Percentiles rank a stretch among this genome's conserved stretches.
phyloP scores from a whole-genome alignment of 1,139 yeast species.

The Candida labiduridarum region DNA sequence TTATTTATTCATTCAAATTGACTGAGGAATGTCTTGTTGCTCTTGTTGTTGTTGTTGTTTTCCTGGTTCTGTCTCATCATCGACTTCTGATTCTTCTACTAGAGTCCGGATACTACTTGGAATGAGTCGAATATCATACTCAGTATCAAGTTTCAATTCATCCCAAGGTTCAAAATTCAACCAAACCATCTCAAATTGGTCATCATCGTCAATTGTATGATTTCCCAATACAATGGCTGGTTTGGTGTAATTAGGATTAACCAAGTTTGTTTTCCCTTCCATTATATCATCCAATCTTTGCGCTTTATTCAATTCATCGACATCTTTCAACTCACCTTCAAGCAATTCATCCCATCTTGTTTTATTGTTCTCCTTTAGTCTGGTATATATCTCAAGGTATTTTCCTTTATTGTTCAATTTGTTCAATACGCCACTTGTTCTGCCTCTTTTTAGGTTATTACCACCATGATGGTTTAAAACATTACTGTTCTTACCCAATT shows the following conservation, averaged over 20 bases:
- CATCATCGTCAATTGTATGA: conserved; percentile 39
- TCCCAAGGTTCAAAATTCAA: conserved; percentile 56
- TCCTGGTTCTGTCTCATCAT: conserved; percentile 1
- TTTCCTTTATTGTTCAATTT: conserved; percentile 22
- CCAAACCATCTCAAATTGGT: conserved; percentile 50
- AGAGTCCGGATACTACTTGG: conserved; percentile 24
- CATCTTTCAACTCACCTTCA: conserved; percentile 28
- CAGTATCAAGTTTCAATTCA: conserved; percentile 47
- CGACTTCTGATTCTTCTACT: background rate
- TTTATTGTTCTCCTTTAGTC: conserved; percentile 26
- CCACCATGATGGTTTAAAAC: conserved; percentile 1
- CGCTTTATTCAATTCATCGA: conserved; percentile 42
- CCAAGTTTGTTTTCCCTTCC: conserved; percentile 34
- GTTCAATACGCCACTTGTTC: conserved; percentile 6
- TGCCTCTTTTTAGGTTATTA: background rate
- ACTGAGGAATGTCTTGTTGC: background rate
- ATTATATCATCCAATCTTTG: conserved; percentile 37
- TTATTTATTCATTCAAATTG: background rate
- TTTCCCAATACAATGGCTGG: conserved; percentile 44
- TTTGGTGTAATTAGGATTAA: conserved; percentile 31
- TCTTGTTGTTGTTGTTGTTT: background rate
- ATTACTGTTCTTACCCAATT: conserved; percentile 12
- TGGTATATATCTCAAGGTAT: conserved; percentile 30
- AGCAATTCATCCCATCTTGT: conserved; percentile 25
- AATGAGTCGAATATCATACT: conserved; percentile 46